A percentile compares a stretch with the other conserved stretches of the same genome.
Conservation (phyloP, 1,284 basidiomycete species). For the Testicularia cyperi region DNA sequence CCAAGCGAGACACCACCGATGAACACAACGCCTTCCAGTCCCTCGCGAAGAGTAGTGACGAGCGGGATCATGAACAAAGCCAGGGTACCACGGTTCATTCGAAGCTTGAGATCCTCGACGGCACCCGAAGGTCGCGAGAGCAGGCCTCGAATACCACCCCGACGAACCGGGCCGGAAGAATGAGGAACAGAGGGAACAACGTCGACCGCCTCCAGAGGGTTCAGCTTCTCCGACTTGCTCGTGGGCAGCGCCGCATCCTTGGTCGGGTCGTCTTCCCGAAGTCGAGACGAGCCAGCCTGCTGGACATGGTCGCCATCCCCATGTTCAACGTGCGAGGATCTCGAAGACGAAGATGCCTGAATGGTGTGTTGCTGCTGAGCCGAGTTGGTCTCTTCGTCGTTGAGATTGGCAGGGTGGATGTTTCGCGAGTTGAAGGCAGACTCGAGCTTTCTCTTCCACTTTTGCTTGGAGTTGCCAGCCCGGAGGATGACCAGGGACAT, state of each 20-base stretch:
- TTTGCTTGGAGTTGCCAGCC: conserved; percentile 47
- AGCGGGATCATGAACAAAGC: conserved; percentile 56
- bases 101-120: conserved; percentile 23
- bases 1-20: conserved; percentile 57
- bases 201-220: conserved; percentile 27
- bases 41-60: conserved; percentile 56
- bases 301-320: too few species aligned
- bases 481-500: conserved; percentile 57
- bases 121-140: conserved; percentile 12
- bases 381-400: not conserved
- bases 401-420: conserved; percentile 7
- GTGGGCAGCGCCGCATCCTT: too few species aligned
- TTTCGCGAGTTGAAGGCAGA: conserved; percentile 32
- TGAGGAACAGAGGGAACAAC: conserved; percentile 14
- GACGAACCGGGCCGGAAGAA: not conserved
- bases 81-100: conserved; percentile 29
- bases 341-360: not conserved
- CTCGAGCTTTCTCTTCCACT: conserved; percentile 54
- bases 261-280: too few species aligned
- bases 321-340: too few species aligned
- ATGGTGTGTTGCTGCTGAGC: not conserved
- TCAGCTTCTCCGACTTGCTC: conserved; percentile 34
- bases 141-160: conserved; percentile 9
- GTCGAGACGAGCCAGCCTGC: too few species aligned
- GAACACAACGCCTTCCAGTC: conserved; percentile 56